A percentile compares a stretch with the other conserved stretches of the same genome.
phyloP scores from a whole-genome alignment of 108 stramenopile genomes.

The Mediolabrus comicus region DNA sequence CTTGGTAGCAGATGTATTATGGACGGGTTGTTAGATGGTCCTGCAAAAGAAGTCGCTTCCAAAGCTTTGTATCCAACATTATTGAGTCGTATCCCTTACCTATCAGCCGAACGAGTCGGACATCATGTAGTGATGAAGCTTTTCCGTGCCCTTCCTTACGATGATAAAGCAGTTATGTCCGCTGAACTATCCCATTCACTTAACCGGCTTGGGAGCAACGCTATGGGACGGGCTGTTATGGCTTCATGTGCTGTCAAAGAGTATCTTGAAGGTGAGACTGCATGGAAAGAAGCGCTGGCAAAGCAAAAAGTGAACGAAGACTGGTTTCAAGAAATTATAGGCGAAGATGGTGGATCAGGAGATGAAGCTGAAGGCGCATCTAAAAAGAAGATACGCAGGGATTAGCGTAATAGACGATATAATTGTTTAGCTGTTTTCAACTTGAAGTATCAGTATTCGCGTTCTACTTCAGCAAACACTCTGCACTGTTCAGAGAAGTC shows the following conservation, averaged over 20 bases:
- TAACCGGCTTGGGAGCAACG: slow-evolving; percentile 66
- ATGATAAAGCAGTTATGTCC: slow-evolving; percentile 63
- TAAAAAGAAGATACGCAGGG: slow-evolving; percentile 19
- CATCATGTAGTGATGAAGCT: slow-evolving; percentile 82
- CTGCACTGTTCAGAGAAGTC: slow-evolving; percentile 88
- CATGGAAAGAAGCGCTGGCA: slow-evolving; percentile 43
- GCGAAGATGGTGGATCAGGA: slow-evolving; percentile 13
- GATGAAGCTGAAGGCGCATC: slow-evolving; percentile 14
- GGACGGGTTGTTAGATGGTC: slow-evolving; percentile 80
- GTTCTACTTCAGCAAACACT: slow-evolving; percentile 58
- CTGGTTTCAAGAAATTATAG: slow-evolving; percentile 51
- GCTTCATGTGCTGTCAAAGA: slow-evolving; percentile 61
- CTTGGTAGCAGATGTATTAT: slow-evolving; percentile 80
- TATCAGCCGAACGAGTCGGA: slow-evolving; percentile 72
- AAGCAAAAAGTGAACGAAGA: slow-evolving; percentile 43
- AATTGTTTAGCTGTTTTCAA: background rate
- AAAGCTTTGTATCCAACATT: slow-evolving; percentile 54
- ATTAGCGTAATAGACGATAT: slow-evolving; percentile 4
- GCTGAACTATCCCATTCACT: slow-evolving; percentile 62
- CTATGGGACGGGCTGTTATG: slow-evolving; percentile 76
- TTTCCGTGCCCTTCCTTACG: slow-evolving; percentile 61
- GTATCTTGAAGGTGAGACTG: slow-evolving; percentile 58
- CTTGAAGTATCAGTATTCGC: background rate
- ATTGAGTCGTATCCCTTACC: slow-evolving; percentile 49
- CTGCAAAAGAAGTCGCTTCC: slow-evolving; percentile 42